Percentiles rank a stretch among this genome's conserved stretches.
These are phyloP conservation scores for Picea abies DNA, from an alignment of 83 land plant genomes.

Conservation along the genomic window DNA sequence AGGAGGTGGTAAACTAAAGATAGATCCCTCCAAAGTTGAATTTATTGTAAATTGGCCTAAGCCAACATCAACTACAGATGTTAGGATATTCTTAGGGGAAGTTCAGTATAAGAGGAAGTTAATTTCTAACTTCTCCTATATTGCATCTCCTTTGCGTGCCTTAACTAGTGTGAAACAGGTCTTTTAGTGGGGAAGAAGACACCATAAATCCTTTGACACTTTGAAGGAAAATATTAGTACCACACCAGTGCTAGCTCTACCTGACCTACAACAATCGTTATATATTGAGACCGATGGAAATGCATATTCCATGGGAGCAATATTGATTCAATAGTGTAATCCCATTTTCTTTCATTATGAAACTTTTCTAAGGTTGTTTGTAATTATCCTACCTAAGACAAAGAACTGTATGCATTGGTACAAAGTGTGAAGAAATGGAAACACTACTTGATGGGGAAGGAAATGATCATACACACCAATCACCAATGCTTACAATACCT, in stretches of 20 bases:
- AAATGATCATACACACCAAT: not conserved
- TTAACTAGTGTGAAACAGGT: too few species aligned
- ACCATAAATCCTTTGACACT: not conserved
- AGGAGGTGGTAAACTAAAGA: too few species aligned
- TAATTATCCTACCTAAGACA: not conserved
- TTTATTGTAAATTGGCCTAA: too few species aligned
- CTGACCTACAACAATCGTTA: not conserved
- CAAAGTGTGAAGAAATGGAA: not conserved
- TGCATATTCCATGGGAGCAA: not conserved
- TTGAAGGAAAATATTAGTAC: not conserved
- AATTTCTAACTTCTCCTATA: too few species aligned
- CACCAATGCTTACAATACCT: not conserved
- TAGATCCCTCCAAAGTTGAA: too few species aligned
- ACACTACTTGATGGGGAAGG: not conserved
- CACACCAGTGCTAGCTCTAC: not conserved
- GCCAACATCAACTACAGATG: too few species aligned
- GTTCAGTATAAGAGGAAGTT: too few species aligned
- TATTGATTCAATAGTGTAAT: not conserved
- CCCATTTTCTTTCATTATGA: not conserved
- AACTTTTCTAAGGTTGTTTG: not conserved
- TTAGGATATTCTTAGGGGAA: too few species aligned
- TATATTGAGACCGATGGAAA: not conserved
- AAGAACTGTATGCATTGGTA: not conserved
- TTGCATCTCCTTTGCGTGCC: too few species aligned
- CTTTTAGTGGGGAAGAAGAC: not conserved